Base-by-base conservation (phyloP, 768 basidiomycete species). In the Mrakia gelida region DNA sequence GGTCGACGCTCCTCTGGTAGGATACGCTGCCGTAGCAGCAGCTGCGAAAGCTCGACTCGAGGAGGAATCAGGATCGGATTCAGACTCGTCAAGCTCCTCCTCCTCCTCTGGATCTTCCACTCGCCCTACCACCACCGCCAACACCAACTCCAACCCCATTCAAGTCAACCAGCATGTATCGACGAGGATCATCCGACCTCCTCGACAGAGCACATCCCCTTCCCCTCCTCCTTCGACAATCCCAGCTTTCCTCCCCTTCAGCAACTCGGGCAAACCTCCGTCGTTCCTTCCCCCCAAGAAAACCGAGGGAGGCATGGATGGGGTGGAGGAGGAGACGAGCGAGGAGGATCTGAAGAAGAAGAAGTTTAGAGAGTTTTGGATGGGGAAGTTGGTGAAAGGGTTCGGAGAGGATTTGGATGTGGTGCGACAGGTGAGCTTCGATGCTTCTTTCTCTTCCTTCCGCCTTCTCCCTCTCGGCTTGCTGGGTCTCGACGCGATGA, bases 341-440 rank as follows among this genome's bases (percentile, higher is more conserved):
- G 84, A 86, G 43, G 91, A 93, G 78, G 85, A 87, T 63, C 82
- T 83, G 11, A 83, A 93, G 82, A 90, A 89, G 81, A 89, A 89
- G 49, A 88, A 87, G 63, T 94, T 94, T 83, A 86, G 90, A 75
- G 90, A 90, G 83, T 94, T 94, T 82, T 94, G 93, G 93, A 93
- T 94, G 92, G 85, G 89, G 3, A 89, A 91, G 0, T 88, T 94
- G 10, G 91, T 90, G 2, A 92, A 93, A 82, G 92, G 89, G 16
- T 95, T 94, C 84, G 89, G 88, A 80, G 90, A 91, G 67, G 93
- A 94, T 83, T 86, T 94, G n/a, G 92, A 93, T 81, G 88, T 90
- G 81, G 90, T 94, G 81, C 89, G 91, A 45, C 92, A 93, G 87
- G 93, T 92, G 73, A 56, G 87, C 84, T 71, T 71, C 54, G 73